Evolutionary conservation across 2,329 filamentous ascomycete species (phyloP), one percentile per base, ranked within the genome.

Genomic region (Mollisia scopiformis): DNA sequence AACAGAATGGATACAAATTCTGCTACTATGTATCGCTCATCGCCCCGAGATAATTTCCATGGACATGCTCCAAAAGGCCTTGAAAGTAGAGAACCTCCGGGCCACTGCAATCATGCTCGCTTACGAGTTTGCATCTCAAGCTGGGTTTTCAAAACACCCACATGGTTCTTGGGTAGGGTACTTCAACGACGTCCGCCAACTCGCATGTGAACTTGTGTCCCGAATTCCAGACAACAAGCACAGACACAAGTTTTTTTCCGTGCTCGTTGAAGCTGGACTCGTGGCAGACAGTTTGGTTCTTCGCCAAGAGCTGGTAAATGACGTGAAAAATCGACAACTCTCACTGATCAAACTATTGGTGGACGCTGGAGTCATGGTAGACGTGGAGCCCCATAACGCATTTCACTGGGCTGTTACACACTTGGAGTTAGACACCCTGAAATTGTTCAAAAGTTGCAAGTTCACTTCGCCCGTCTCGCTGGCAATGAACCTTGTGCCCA

Each of bases 351-450:
- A 55, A 55, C 49, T 59, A 25, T 47, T 59, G n/a, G 57, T 23
- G 25, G 28, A 54, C 6, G 37, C 49, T 37, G 57, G 57, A 11
- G 41, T 59, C 14, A 28, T 25, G 19, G 35, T 59, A 30, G 57
- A 59, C 25, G 35, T 49, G 27, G 57, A 59, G 21, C 57, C 57
- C 21, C 25, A 50, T 37, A 59, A 59, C 31, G 37, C 57, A 46
- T 35, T 59, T 14, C 25, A 16, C 37, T 54, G 35, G 50, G 57
- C 57, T 37, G 57, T 59, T 59, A 54, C 57, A 27, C 35, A 28
- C 16, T 35, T 54, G 57, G 57, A 59, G 2, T 47, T 59, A 16
- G 56, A 53, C 11, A 33, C 54, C n/a, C 27, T 59, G 31, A 27
- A 59, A 23, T 47, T 59, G 27, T 59, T 59, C 19, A 54, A 35